Evolutionary conservation across 2,329 filamentous ascomycete genomes (phyloP).

Genomic region (Hymenoscyphus fructigenus): DNA sequence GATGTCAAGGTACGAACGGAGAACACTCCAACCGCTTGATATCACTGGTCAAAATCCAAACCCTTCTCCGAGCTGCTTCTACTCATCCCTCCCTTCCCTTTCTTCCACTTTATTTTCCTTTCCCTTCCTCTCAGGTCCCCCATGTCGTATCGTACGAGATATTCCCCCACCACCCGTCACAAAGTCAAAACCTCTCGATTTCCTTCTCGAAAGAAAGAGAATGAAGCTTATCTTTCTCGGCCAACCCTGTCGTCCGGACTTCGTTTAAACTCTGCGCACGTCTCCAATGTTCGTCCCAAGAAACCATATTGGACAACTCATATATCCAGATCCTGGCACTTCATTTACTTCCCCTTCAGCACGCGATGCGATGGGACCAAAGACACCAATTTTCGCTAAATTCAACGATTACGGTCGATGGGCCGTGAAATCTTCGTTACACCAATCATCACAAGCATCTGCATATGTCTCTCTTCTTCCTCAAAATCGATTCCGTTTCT

Average conservation of each 20-base stretch:
- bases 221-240: neutral
- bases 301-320: neutral
- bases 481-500: neutral
- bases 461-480: neutral
- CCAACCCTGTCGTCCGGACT: neutral
- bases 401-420: neutral
- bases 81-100: neutral
- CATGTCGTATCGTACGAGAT: neutral
- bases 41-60: constrained; percentile 1
- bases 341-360: neutral
- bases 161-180: neutral
- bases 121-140: neutral
- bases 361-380: neutral
- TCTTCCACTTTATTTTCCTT: neutral
- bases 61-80: neutral
- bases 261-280: constrained; percentile 1
- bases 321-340: neutral
- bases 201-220: neutral
- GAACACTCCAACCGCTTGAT: neutral
- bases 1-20: neutral
- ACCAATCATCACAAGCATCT: neutral
- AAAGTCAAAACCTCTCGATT: neutral
- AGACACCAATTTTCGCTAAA: neutral
- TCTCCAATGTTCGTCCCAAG: neutral
- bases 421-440: neutral